phyloP scores from a whole-genome alignment of 805 yeast genomes.

The Candida xyloterini region DNA sequence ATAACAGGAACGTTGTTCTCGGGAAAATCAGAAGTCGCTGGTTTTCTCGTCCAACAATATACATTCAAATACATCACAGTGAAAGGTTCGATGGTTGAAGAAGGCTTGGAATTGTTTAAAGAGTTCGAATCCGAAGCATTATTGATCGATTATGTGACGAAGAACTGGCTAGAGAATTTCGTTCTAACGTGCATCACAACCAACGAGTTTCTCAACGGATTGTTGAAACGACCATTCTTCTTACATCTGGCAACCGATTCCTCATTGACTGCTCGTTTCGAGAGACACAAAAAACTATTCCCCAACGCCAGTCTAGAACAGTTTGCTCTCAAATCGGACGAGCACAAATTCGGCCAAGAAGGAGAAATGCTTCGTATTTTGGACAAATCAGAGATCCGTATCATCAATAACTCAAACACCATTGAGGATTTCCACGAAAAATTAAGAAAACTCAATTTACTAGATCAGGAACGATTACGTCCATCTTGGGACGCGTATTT shows the following conservation, averaged over 20 bases:
- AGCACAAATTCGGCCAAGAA: slow-evolving; percentile 6
- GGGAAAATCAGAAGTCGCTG: slow-evolving; percentile 63
- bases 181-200: slow-evolving; percentile 54
- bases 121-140: slow-evolving; percentile 40
- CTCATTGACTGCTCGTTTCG: slow-evolving; percentile 50
- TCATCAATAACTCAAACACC: slow-evolving; percentile 48
- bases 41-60: slow-evolving; percentile 47
- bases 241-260: slow-evolving; percentile 78
- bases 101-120: slow-evolving; percentile 22
- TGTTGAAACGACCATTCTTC: slow-evolving; percentile 77
- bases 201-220: slow-evolving; percentile 39
- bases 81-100: slow-evolving; percentile 13
- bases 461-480: slow-evolving; percentile 59
- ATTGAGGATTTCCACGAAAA: slow-evolving; percentile 36
- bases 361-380: slow-evolving; percentile 38
- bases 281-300: slow-evolving; percentile 28
- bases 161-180: slow-evolving; percentile 59
- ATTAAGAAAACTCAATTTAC: slow-evolving; percentile 41
- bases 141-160: slow-evolving; percentile 60
- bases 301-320: slow-evolving; percentile 12
- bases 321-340: slow-evolving; percentile 18
- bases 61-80: slow-evolving; percentile 45
- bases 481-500: slow-evolving; percentile 97
- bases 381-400: slow-evolving; percentile 51
- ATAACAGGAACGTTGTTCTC: slow-evolving; percentile 67